Conservation (phyloP, 306 rosid genomes). For the Castanopsis chinensis region DNA sequence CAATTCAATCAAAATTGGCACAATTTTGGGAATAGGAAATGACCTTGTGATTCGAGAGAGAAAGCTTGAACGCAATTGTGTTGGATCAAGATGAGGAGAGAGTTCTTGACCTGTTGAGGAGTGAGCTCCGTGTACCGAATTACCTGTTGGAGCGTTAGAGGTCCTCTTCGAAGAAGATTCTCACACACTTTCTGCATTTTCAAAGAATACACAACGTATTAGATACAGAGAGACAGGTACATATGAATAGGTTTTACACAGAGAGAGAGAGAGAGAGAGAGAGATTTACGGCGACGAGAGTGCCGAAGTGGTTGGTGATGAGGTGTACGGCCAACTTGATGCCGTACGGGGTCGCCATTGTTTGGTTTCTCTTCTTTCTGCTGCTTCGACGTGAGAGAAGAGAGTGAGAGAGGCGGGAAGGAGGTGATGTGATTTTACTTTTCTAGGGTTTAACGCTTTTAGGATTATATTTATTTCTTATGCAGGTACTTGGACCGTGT, state of each 20-base stretch:
- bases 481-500: too few relatives aligned
- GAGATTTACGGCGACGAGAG: conserved; percentile 60
- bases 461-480: rapidly evolving
- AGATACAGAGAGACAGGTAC: background rate
- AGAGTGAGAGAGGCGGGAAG: conserved; percentile 5
- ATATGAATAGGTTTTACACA: background rate
- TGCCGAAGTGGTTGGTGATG: conserved; percentile 80
- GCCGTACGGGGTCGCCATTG: conserved; percentile 59
- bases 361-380: conserved; percentile 2
- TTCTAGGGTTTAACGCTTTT: too few relatives aligned
- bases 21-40: too few relatives aligned
- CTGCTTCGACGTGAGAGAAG: background rate
- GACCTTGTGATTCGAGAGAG: conserved; percentile 30
- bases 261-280: background rate
- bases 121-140: conserved; percentile 63
- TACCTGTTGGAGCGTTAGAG: conserved; percentile 41
- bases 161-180: conserved; percentile 52
- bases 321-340: conserved; percentile 67
- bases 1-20: too few relatives aligned
- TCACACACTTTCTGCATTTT: conserved; percentile 75
- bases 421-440: background rate
- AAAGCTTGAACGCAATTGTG: conserved; percentile 86
- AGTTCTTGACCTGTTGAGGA: conserved; percentile 61
- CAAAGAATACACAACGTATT: too few relatives aligned
- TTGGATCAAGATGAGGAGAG: conserved; percentile 80